Evolutionary conservation across 495 filamentous ascomycete species (phyloP).

Genomic region (Penicillium fimorum): DNA sequence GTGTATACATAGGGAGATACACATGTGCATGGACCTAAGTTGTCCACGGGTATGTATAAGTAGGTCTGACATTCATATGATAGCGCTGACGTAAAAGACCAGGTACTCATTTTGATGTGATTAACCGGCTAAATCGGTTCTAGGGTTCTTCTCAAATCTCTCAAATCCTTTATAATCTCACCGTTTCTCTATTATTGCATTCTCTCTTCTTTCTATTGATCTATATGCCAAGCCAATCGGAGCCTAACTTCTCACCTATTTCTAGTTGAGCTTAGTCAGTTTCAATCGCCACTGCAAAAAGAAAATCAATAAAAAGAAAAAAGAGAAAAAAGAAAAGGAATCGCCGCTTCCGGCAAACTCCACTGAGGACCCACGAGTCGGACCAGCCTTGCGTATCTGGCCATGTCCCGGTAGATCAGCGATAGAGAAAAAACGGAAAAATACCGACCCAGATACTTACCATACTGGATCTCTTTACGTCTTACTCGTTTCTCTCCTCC

Average conservation of each 20-base stretch:
- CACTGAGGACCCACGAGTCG: constrained; percentile 32
- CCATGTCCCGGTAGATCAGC: constrained; percentile 30
- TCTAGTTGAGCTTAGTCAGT: constrained; percentile 1
- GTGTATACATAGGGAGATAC: no score
- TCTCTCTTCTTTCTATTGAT: background rate
- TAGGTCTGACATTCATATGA: constrained; percentile 4
- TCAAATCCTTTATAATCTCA: background rate
- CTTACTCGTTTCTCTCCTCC: constrained; percentile 6
- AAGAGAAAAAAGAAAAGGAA: background rate
- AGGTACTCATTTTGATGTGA: background rate
- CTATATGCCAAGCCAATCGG: background rate
- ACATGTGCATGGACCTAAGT: no score
- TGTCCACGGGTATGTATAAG: no score
- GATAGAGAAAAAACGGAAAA: constrained; percentile 22
- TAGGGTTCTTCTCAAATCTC: background rate
- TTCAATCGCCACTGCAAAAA: background rate
- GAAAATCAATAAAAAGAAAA: background rate
- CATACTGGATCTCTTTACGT: constrained; percentile 15
- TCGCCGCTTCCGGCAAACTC: constrained; percentile 30
- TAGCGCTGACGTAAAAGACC: constrained; percentile 7
- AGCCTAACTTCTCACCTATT: background rate
- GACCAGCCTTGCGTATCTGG: constrained; percentile 30
- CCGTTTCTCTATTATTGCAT: background rate
- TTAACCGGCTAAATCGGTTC: background rate
- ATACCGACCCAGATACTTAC: constrained; percentile 4